Base-by-base conservation (phyloP, 2,329 filamentous ascomycete species). In the Penicillium sp. region DNA sequence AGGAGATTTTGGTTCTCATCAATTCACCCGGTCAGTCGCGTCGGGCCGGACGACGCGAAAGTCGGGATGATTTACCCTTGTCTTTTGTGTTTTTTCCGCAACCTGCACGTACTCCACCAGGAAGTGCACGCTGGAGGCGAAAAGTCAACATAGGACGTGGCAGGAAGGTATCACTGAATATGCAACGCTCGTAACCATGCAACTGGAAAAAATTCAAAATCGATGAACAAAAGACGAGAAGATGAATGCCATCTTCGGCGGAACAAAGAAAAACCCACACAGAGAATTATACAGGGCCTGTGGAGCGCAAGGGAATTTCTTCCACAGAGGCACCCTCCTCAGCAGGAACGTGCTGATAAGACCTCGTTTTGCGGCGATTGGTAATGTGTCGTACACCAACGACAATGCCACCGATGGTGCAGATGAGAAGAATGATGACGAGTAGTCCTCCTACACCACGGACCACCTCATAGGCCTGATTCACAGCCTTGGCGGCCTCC, bases 391-490 rank as follows among this genome's bases (percentile, higher is more conserved):
- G 61, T n/a, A 56, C 25, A 18, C 53, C 57, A 11, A 50, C 51
- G 34, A 60, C 35, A 11, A 59, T 45, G 13, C 62, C 63, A n/a
- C 56, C 54, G 27, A 62, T 28, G 5, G 57, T 54, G 45, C 58
- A 57, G 2, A 47, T 36, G n/a, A 61, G 33, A 33, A 64, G 40
- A 34, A 67, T 53, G 45, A 65, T 57, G 24, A 67, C 57, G 35
- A 67, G 39, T 3, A 67, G 45, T 18, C 56, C 58, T 4, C 64
- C 61, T 2, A 66, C 49, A 11, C 58, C 60, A 38, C 56, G 61
- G 24, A 67, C 56, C 25, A 66, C 49, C 11, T 66, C 62, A 48
- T 62, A 65, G 7, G 65, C 65, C 50, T 59, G 58, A 49, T 53
- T 56, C 26, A 61, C 56, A 3, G 60, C 51, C 40, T 61, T 59